Evolutionary conservation across 176 grass and related monocot genomes (phyloP), one percentile per base, ranked within the genome.

Genomic region (Phyllostachys edulis): DNA sequence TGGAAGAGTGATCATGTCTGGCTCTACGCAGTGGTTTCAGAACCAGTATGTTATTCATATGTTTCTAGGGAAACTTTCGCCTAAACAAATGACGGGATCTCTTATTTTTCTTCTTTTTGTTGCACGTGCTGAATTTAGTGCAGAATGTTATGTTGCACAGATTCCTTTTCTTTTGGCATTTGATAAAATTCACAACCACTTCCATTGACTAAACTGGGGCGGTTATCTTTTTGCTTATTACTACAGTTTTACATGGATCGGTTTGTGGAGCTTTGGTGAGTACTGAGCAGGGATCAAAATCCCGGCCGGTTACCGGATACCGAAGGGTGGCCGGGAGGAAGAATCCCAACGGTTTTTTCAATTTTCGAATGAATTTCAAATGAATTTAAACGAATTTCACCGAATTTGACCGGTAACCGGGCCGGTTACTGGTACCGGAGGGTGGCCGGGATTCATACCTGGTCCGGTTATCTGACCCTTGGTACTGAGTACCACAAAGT

Each of bases 1-100:
- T 89, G 86, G 88, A 90, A 85, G 89, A 91, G 73, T 93, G 78
- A 82, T 67, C 14, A 39, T 66, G 60, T 10, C 41, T 49, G 15
- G n/a, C 13, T 81, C 17, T 57, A 10, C 38, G 17, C n/a, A 7
- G 38, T 10, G 37, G 47, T 4, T 69, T 52, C 21, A 56, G 34
- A 26, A 12, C 36, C 10, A 38, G 77, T n/a, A 69, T 55, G 20
- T 10, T 27, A 39, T 1, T 39, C 37, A 4, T 27, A 54, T 56
- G n/a, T 38, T 55, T 37, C 3, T 21, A 37, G 27, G 15, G 52
- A 3, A 39, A 76, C 18, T 14, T 39, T 20, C 18, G 57, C 26
- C 8, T 34, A 6, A 60, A 10, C 7, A 62, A 44, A 61, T 26
- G 36, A 16, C 24, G 18, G 20, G 32, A 56, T 59, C 13, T 59